Percentiles rank a stretch among this genome's conserved stretches.
phyloP scores from a whole-genome alignment of 2,329 filamentous ascomycete species.

The Xylariaceae sp. region DNA sequence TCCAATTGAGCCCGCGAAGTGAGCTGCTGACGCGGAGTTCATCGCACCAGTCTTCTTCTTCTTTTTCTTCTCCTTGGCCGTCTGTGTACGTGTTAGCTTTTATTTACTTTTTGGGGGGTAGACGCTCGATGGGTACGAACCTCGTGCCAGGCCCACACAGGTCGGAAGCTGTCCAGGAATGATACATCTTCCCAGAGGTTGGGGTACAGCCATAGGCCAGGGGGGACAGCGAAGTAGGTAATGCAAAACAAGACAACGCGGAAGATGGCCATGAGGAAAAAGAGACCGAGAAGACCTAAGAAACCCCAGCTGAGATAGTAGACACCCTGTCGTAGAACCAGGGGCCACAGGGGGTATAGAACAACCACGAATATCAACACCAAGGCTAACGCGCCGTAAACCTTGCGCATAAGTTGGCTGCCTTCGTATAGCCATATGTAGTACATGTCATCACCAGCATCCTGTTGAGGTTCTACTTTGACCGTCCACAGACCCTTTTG shows the following conservation, averaged over 20 bases:
- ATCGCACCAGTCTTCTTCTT: constrained; percentile 52
- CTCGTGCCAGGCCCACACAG: constrained; percentile 98
- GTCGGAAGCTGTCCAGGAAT: constrained; percentile 95
- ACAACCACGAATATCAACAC: constrained; percentile 81
- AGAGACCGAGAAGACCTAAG: constrained; percentile 80
- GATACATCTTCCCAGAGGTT: constrained; percentile 98
- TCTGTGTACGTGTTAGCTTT: constrained; percentile 20
- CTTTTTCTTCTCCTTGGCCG: constrained; percentile 40
- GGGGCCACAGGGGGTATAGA: constrained; percentile 93
- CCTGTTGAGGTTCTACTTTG: constrained; percentile 91
- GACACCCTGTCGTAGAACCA: constrained; percentile 83
- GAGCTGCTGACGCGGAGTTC: constrained; percentile 30
- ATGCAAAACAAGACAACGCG: constrained; percentile 88
- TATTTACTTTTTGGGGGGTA: not conserved
- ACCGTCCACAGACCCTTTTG: constrained; percentile 96
- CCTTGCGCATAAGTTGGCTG: constrained; percentile 85
- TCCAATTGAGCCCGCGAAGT: constrained; percentile 49
- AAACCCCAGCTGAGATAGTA: constrained; percentile 97
- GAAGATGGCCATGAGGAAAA: constrained; percentile 98
- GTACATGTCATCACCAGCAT: constrained; percentile 79
- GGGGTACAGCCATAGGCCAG: constrained; percentile 95
- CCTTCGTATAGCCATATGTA: constrained; percentile 97
- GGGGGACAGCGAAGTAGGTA: constrained; percentile 77
- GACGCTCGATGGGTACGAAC: constrained; percentile 42
- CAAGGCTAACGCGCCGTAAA: constrained; percentile 81